These are phyloP conservation scores for Macadamia tetraphylla DNA, from an alignment of 164 flowering plant species.

Conservation along the genomic window DNA sequence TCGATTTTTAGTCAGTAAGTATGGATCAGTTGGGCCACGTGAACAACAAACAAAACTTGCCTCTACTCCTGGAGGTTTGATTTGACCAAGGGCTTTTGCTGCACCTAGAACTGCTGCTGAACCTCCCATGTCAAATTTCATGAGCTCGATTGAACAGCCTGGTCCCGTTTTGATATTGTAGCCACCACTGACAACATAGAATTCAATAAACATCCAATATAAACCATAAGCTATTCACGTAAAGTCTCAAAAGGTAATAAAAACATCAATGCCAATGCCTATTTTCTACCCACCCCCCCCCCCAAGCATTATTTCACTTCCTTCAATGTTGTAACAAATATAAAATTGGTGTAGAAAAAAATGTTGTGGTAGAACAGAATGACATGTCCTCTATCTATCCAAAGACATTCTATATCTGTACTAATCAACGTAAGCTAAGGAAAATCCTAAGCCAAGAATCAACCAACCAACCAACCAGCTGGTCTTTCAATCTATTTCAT, in stretches of 20 bases:
- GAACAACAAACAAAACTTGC: conserved; percentile 9
- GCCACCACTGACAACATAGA: neutral
- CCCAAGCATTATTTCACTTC: neutral
- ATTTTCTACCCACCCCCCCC: no score
- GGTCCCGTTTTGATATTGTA: conserved; percentile 54
- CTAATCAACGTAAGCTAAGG: neutral
- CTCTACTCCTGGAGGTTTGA: conserved; percentile 53
- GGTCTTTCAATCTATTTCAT: neutral
- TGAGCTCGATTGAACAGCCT: conserved; percentile 44
- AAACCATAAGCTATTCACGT: neutral
- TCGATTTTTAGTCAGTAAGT: neutral
- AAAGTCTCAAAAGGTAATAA: neutral
- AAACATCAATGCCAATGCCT: neutral
- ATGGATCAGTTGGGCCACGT: neutral
- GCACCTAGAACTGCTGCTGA: conserved; percentile 59
- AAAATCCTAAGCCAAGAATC: neutral
- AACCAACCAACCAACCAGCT: neutral
- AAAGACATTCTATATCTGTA: neutral
- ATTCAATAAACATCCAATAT: neutral
- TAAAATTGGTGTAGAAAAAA: neutral
- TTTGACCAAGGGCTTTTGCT: conserved; percentile 53
- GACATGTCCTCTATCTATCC: neutral
- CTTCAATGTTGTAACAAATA: neutral
- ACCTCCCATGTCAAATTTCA: conserved; percentile 63
- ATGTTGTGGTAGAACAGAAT: no score